Conservation (phyloP, 2,329 filamentous ascomycete species). For the Fusarium denticulatum region DNA sequence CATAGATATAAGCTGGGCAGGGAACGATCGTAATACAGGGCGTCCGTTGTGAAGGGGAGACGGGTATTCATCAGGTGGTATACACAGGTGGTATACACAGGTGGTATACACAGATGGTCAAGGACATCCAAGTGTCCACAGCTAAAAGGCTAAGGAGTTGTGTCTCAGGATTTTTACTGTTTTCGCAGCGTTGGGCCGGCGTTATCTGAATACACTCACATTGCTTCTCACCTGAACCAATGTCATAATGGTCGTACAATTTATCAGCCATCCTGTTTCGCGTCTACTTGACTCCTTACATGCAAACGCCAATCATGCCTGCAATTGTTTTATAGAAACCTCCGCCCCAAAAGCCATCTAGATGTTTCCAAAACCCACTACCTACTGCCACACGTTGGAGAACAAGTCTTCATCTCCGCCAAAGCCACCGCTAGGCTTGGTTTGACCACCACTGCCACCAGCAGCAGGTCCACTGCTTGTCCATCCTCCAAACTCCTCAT, state of each 20-base stretch:
- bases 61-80: not conserved
- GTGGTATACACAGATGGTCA: not conserved
- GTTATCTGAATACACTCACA: slow-evolving; percentile 36
- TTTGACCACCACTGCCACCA: slow-evolving; percentile 50
- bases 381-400: slow-evolving; percentile 93
- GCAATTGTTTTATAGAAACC: slow-evolving; percentile 41
- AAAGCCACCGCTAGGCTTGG: slow-evolving; percentile 67
- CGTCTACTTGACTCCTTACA: slow-evolving; percentile 49
- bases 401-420: slow-evolving; percentile 86
- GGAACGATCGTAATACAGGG: slow-evolving; percentile 1
- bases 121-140: not conserved
- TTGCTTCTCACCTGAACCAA: slow-evolving; percentile 4
- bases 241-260: slow-evolving; percentile 24
- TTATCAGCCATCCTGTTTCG: slow-evolving; percentile 30
- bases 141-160: slow-evolving; percentile 5
- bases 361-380: slow-evolving; percentile 15
- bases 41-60: not conserved
- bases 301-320: slow-evolving; percentile 48
- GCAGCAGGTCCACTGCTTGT: slow-evolving; percentile 71
- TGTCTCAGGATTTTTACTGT: slow-evolving; percentile 14
- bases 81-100: not conserved
- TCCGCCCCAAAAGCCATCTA: slow-evolving; percentile 16
- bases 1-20: not conserved
- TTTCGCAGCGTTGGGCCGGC: slow-evolving; percentile 32
- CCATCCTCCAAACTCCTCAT: slow-evolving; percentile 98